A percentile compares a stretch with the other conserved stretches of the same genome.
Conservation (phyloP, 2,329 filamentous ascomycete genomes). For the Fusarium staphyleae region DNA sequence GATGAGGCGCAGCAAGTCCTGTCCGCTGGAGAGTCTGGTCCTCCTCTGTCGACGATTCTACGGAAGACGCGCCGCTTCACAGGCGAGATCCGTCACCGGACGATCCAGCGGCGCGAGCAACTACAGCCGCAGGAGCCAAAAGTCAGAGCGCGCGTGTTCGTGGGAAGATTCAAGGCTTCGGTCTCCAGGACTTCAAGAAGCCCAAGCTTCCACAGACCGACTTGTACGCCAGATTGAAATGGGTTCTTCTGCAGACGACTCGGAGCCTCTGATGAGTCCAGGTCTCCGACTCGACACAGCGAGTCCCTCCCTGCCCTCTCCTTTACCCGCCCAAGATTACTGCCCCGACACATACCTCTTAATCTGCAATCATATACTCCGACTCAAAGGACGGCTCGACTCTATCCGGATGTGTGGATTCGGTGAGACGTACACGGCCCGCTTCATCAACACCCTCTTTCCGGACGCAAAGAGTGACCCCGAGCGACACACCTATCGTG, state of each 20-base stretch:
- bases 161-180: background rate
- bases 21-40: constrained; percentile 43
- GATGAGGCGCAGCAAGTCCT: constrained; percentile 22
- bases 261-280: background rate
- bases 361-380: constrained; percentile 44
- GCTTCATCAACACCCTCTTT: constrained; percentile 42
- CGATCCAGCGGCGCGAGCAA: constrained; percentile 3
- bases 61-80: constrained; percentile 26
- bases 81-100: background rate
- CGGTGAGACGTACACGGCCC: constrained; percentile 41
- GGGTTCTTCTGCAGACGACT: background rate
- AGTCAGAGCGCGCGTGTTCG: background rate
- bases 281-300: background rate
- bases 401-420: constrained; percentile 50
- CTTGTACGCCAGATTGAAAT: background rate
- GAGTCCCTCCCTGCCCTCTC: constrained; percentile 1
- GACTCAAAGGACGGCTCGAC: constrained; percentile 42
- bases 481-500: constrained; percentile 35
- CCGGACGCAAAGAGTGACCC: constrained; percentile 4
- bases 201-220: background rate
- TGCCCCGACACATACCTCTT: constrained; percentile 44
- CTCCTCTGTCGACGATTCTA: constrained; percentile 48
- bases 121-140: constrained; percentile 19
- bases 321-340: constrained; percentile 23
- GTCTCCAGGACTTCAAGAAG: background rate